Percentiles rank a stretch among this genome's conserved stretches.
Evolutionary conservation across 176 grass and related monocot species (phyloP).

Genomic region (Pontederia paniculata): DNA sequence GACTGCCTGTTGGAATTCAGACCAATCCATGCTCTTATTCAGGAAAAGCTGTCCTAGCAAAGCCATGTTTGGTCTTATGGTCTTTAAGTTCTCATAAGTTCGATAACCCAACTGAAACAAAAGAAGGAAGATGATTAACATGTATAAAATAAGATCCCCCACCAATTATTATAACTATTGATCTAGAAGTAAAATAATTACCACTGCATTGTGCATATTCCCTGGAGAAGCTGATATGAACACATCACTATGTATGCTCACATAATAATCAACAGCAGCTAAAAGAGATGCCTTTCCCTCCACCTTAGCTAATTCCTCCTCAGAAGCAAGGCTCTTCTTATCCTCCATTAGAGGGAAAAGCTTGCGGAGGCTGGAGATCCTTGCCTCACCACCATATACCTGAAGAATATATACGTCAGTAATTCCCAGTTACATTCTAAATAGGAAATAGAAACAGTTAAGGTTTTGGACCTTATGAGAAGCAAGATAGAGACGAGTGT

Average conservation of each 20-base stretch:
- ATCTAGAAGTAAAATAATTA: slow-evolving; percentile 20
- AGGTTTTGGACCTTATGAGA: slow-evolving; percentile 60
- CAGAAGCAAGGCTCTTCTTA: slow-evolving; percentile 68
- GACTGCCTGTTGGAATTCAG: slow-evolving; percentile 50
- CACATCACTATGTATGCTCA: slow-evolving; percentile 66
- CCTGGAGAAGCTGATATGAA: slow-evolving; percentile 89
- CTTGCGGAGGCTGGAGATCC: slow-evolving; percentile 60
- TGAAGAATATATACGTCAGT: slow-evolving; percentile 24
- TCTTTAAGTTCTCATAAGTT: slow-evolving; percentile 75
- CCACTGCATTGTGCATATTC: slow-evolving; percentile 95
- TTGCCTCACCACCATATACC: slow-evolving; percentile 77
- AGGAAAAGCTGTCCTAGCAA: slow-evolving; percentile 72
- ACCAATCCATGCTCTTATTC: slow-evolving; percentile 79
- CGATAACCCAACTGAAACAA: slow-evolving; percentile 55
- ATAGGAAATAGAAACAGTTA: slow-evolving; percentile 1
- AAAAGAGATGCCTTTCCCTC: slow-evolving; percentile 88
- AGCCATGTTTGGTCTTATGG: slow-evolving; percentile 79
- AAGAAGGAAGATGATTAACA: background rate
- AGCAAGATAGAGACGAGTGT: slow-evolving; percentile 75
- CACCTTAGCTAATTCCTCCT: slow-evolving; percentile 46
- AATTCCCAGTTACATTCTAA: background rate
- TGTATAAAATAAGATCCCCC: too few relatives aligned
- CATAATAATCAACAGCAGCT: slow-evolving; percentile 76
- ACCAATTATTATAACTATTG: too few relatives aligned
- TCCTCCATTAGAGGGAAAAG: slow-evolving; percentile 79